Conservation (phyloP, 768 basidiomycete genomes). For the Amanita muscaria region DNA sequence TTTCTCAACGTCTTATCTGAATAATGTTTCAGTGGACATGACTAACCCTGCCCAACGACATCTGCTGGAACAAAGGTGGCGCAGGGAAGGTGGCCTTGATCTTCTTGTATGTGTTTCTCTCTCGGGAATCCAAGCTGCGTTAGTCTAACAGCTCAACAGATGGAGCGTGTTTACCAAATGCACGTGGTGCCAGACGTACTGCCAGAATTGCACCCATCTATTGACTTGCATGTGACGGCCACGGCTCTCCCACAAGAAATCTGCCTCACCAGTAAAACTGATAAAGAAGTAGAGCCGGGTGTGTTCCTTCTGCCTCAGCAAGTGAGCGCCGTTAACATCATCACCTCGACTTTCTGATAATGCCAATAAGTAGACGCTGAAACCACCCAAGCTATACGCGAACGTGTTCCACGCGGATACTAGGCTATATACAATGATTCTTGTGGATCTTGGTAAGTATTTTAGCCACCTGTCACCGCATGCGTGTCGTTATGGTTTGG, state of each 20-base stretch:
- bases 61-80: slow-evolving; percentile 77
- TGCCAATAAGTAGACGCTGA: slow-evolving; percentile 40
- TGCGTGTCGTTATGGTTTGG: background rate
- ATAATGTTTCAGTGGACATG: slow-evolving; percentile 54
- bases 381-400: slow-evolving; percentile 55
- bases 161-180: slow-evolving; percentile 93
- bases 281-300: slow-evolving; percentile 59
- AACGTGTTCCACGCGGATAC: slow-evolving; percentile 79
- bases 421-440: slow-evolving; percentile 77
- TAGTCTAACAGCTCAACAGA: slow-evolving; percentile 34
- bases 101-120: slow-evolving; percentile 51
- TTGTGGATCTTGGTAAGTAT: slow-evolving; percentile 73
- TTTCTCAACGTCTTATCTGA: background rate
- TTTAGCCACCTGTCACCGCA: background rate
- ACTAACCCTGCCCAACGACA: slow-evolving; percentile 65
- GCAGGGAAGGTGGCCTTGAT: slow-evolving; percentile 76
- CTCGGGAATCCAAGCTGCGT: background rate
- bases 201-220: slow-evolving; percentile 56
- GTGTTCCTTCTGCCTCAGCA: slow-evolving; percentile 57
- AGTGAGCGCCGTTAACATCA: slow-evolving; percentile 29
- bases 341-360: background rate
- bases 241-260: slow-evolving; percentile 24
- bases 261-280: slow-evolving; percentile 23
- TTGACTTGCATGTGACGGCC: slow-evolving; percentile 64
- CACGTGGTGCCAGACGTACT: slow-evolving; percentile 83